These are phyloP conservation scores for Lablab purpureus DNA, from an alignment of 306 rosid genomes.

Conservation along the genomic window DNA sequence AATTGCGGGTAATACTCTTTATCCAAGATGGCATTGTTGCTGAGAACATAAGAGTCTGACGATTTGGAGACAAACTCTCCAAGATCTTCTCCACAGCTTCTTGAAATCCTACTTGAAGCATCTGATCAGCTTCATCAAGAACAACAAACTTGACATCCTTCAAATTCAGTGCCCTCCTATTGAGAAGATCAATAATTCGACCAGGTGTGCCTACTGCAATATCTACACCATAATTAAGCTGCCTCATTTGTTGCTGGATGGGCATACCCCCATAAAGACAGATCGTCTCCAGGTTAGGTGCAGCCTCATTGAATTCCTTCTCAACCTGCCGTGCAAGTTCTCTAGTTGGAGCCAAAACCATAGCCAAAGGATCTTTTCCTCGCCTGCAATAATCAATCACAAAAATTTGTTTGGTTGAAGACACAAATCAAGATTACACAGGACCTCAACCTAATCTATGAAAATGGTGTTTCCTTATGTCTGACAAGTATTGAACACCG, in stretches of 20 bases:
- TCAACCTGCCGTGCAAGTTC: conserved; percentile 94
- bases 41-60: conserved; percentile 95
- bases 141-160: conserved; percentile 82
- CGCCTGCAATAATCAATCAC: conserved; percentile 54
- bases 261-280: conserved; percentile 98
- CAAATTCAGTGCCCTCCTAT: conserved; percentile 78
- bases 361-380: conserved; percentile 87
- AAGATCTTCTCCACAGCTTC: conserved; percentile 92
- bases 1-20: conserved; percentile 73
- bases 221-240: conserved; percentile 92
- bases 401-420: neutral
- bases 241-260: conserved; percentile 83
- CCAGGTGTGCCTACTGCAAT: conserved; percentile 97
- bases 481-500: no score
- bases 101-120: conserved; percentile 99
- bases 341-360: conserved; percentile 96
- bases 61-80: conserved; percentile 74
- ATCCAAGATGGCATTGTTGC: conserved; percentile 99
- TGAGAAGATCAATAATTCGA: conserved; percentile 93
- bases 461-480: no score
- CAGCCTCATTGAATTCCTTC: conserved; percentile 80
- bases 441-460: no score
- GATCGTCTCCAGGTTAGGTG: conserved; percentile 85
- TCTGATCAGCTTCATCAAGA: conserved; percentile 98
- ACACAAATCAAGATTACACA: neutral